Conservation (phyloP, 176 grass and related monocot species). For the Phoenix roebelenii region DNA sequence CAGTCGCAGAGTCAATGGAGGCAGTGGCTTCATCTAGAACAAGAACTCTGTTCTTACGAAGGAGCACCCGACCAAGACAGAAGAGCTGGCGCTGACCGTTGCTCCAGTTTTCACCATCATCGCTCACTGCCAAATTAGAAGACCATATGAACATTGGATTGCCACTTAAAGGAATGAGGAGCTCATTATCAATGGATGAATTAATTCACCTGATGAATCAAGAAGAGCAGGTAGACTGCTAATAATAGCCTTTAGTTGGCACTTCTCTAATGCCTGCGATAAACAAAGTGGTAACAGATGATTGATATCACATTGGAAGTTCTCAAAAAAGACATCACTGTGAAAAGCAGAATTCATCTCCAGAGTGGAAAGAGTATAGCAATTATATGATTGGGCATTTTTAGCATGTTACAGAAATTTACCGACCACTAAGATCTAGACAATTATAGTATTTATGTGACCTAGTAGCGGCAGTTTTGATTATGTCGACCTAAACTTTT, state of each 20-base stretch:
- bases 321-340: no score
- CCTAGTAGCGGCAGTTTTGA: no score
- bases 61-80: conserved; percentile 82
- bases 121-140: conserved; percentile 43
- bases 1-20: conserved; percentile 82
- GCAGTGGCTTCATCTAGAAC: conserved; percentile 89
- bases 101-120: conserved; percentile 90
- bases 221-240: conserved; percentile 57
- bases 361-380: no score
- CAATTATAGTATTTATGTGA: no score
- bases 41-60: conserved; percentile 68
- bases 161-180: no score
- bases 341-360: no score
- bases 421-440: no score
- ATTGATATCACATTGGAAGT: conserved; percentile 8
- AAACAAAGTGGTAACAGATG: conserved; percentile 8
- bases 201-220: conserved; percentile 54
- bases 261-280: conserved; percentile 73
- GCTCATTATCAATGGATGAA: background rate
- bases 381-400: no score
- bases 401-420: no score
- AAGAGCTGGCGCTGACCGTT: conserved; percentile 86
- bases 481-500: no score
- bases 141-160: no score
- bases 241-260: conserved; percentile 69